Evolutionary conservation across 1,139 yeast species (phyloP), one percentile per base, ranked within the genome.

Genomic region (Candida albicans): DNA sequence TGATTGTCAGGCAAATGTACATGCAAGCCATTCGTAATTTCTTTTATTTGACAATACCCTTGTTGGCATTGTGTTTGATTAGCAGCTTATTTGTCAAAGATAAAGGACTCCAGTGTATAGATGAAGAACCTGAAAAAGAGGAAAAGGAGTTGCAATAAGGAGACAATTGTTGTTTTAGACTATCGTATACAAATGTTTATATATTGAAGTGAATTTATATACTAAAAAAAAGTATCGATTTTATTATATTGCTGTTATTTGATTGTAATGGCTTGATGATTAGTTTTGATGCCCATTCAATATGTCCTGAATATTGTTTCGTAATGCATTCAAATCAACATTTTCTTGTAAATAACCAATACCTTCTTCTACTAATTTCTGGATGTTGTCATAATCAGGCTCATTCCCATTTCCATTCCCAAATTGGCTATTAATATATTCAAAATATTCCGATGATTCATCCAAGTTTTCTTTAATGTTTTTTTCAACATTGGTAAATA

Each of bases 1-100:
- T 15, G 1, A 50, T 53, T 9, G 64, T 75, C 9, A 52, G 57
- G 37, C 32, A 52, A 11, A 62, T 71, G 61, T 70, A 73, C 43
- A 62, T 68, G 61, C 55, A 55, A 15, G 61, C 78, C 1, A 54
- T 76, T 14, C 62, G 61, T 32, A 64, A 67, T 38, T 68, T 70
- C 43, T 75, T 70, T 49, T 70, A 70, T 43, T 58, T 74, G 53
- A 56, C 64, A 32, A 60, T 75, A 36, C 80, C 81, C 2, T 58
- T 75, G 42, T 58, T 74, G 44, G 77, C 61, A 1, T 37, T 70
- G 8, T 73, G 80, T 47, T 59, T 73, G 11, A 18, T 70, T 2
- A 52, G 63, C 33, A 57, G 70, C 4, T 54, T 71, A 14, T 61
- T 73, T 36, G 60, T 75, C 12, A 64, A 58, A 42, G 81, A 75